Percentiles rank a stretch among this genome's conserved stretches.
Conservation (phyloP, 2,329 filamentous ascomycete species). For the Colletotrichum tanaceti region DNA sequence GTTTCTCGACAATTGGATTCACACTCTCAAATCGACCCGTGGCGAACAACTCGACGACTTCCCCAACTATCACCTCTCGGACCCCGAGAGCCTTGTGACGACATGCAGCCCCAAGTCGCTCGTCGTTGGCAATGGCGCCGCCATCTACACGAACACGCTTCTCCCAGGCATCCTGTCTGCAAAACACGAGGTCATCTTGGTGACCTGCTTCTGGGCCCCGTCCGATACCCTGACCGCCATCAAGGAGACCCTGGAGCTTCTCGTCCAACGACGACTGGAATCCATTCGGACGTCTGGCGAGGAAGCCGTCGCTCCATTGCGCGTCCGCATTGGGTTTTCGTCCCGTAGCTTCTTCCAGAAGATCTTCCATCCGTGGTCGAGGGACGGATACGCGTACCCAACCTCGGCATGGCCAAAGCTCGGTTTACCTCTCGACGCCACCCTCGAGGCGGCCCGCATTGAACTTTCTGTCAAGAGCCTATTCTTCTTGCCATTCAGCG, state of each 20-base stretch:
- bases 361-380: slow-evolving; percentile 75
- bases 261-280: slow-evolving; percentile 63
- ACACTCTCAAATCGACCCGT: slow-evolving; percentile 43
- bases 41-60: slow-evolving; percentile 56
- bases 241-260: slow-evolving; percentile 64
- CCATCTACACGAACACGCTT: slow-evolving; percentile 66
- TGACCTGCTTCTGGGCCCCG: slow-evolving; percentile 85
- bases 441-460: slow-evolving; percentile 67
- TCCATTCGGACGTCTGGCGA: slow-evolving; percentile 47
- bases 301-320: slow-evolving; percentile 53
- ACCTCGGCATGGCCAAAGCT: slow-evolving; percentile 70
- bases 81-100: slow-evolving; percentile 60
- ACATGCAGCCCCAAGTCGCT: slow-evolving; percentile 61
- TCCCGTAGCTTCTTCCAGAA: slow-evolving; percentile 80
- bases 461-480: slow-evolving; percentile 79
- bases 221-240: slow-evolving; percentile 72
- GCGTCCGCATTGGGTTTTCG: slow-evolving; percentile 81
- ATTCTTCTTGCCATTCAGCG: slow-evolving; percentile 82
- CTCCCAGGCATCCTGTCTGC: slow-evolving; percentile 71
- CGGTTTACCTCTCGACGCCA: slow-evolving; percentile 68
- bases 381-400: slow-evolving; percentile 70
- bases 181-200: slow-evolving; percentile 74
- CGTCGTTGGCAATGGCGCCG: slow-evolving; percentile 67
- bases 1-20: slow-evolving; percentile 54
- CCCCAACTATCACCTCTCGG: slow-evolving; percentile 59